A percentile compares a stretch with the other conserved stretches of the same genome.
phyloP scores from a whole-genome alignment of 805 yeast genomes.

The Grigorovia yakushimaensis region DNA sequence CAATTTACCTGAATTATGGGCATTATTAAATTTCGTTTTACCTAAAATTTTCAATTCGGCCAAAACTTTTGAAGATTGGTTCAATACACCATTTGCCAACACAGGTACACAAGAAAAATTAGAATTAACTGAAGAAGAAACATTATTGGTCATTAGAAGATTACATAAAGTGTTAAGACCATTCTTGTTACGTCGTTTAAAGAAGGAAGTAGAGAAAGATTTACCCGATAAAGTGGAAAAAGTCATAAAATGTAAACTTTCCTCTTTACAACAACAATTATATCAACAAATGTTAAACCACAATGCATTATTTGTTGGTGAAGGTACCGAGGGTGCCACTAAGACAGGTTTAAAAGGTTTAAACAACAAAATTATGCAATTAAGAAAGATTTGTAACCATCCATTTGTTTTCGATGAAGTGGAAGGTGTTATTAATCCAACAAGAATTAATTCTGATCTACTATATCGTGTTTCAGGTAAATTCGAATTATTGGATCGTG shows the following conservation, averaged over 20 bases:
- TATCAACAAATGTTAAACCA: slow-evolving; percentile 72
- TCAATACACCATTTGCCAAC: slow-evolving; percentile 79
- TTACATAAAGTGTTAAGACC: slow-evolving; percentile 81
- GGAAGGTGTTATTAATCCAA: slow-evolving; percentile 58
- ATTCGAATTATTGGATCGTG: slow-evolving; percentile 66
- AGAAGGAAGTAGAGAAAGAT: slow-evolving; percentile 80
- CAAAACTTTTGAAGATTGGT: slow-evolving; percentile 83
- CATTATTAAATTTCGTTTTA: slow-evolving; percentile 66
- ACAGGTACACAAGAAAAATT: slow-evolving; percentile 75
- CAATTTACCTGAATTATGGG: slow-evolving; percentile 80
- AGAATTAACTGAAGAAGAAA: slow-evolving; percentile 79
- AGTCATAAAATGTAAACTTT: slow-evolving; percentile 69
- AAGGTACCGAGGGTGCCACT: slow-evolving; percentile 44
- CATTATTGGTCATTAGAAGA: slow-evolving; percentile 71
- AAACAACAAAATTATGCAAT: slow-evolving; percentile 77
- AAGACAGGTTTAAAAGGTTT: slow-evolving; percentile 66
- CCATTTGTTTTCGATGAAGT: slow-evolving; percentile 82
- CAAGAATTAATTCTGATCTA: slow-evolving; percentile 49
- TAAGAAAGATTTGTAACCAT: slow-evolving; percentile 78
- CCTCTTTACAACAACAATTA: slow-evolving; percentile 58
- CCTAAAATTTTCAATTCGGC: slow-evolving; percentile 82
- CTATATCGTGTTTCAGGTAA: slow-evolving; percentile 76
- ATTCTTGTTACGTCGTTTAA: slow-evolving; percentile 70
- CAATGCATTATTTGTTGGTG: slow-evolving; percentile 58
- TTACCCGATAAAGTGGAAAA: slow-evolving; percentile 77